Conservation (phyloP, 495 filamentous ascomycete genomes). For the Talaromyces ruber region DNA sequence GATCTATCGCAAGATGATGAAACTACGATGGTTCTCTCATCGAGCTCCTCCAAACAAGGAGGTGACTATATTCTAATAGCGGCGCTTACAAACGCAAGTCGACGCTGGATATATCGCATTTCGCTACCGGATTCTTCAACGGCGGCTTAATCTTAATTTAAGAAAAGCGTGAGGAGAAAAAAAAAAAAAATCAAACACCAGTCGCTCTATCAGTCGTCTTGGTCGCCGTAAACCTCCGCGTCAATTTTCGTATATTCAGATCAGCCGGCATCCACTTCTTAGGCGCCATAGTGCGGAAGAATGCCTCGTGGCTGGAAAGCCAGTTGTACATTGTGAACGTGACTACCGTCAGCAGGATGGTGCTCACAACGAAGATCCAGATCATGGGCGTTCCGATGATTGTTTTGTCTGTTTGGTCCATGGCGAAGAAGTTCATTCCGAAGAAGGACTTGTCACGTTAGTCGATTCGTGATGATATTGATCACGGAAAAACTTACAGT, state of each 20-base stretch:
- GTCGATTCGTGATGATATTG: neutral
- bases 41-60: neutral
- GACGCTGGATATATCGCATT: constrained; percentile 9
- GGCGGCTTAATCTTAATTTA: neutral
- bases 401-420: constrained; percentile 13
- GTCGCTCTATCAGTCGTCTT: neutral
- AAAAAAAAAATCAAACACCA: neutral
- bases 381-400: constrained; percentile 21
- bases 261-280: neutral
- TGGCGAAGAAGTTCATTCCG: constrained; percentile 31
- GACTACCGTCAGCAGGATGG: constrained; percentile 18
- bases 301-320: neutral
- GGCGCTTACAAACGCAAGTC: constrained; percentile 6
- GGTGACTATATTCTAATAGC: constrained; percentile 10
- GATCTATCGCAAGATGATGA: constrained; percentile 15
- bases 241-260: neutral
- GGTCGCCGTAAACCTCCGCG: neutral
- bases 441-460: constrained; percentile 19
- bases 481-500: constrained; percentile 20
- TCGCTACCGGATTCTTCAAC: neutral
- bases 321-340: constrained; percentile 10
- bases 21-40: constrained; percentile 10
- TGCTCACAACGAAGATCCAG: constrained; percentile 26
- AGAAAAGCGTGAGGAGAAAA: neutral
- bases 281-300: constrained; percentile 1